A percentile compares a stretch with the other conserved stretches of the same genome.
Evolutionary conservation across 2,329 filamentous ascomycete genomes (phyloP).

Genomic region (Simplicillium aogashimaense): DNA sequence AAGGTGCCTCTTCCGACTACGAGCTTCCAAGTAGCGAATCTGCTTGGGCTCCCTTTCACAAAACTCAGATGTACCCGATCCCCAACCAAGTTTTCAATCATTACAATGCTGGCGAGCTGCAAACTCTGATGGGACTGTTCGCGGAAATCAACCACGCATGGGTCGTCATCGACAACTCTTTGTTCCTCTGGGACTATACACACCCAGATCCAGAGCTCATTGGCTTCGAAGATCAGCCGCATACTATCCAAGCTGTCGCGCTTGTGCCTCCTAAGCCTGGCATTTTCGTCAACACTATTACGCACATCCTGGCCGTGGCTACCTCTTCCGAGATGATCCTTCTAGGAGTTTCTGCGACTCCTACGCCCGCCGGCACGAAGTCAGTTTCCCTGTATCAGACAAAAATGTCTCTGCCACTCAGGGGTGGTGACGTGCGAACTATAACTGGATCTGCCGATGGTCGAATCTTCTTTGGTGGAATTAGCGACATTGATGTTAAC

Average conservation of each 20-base stretch:
- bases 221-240: constrained; percentile 80
- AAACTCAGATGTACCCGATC: constrained; percentile 76
- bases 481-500: constrained; percentile 74
- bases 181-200: constrained; percentile 98
- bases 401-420: constrained; percentile 69
- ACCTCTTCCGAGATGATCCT: constrained; percentile 78
- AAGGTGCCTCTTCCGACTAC: constrained; percentile 87
- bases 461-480: constrained; percentile 86
- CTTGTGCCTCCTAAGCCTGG: constrained; percentile 75
- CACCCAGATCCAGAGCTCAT: constrained; percentile 83
- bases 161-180: constrained; percentile 88
- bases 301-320: constrained; percentile 79
- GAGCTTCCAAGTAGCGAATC: constrained; percentile 58
- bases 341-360: constrained; percentile 67
- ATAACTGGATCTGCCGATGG: constrained; percentile 78
- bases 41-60: constrained; percentile 84
- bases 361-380: constrained; percentile 59
- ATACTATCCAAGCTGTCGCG: constrained; percentile 85
- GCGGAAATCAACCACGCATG: constrained; percentile 91
- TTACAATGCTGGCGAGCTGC: constrained; percentile 77
- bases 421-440: constrained; percentile 64
- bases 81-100: constrained; percentile 89
- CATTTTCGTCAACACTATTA: constrained; percentile 81
- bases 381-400: constrained; percentile 78
- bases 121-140: constrained; percentile 92